phyloP scores from a whole-genome alignment of 2,329 filamentous ascomycete species.

The Pyricularia pennisetigena region DNA sequence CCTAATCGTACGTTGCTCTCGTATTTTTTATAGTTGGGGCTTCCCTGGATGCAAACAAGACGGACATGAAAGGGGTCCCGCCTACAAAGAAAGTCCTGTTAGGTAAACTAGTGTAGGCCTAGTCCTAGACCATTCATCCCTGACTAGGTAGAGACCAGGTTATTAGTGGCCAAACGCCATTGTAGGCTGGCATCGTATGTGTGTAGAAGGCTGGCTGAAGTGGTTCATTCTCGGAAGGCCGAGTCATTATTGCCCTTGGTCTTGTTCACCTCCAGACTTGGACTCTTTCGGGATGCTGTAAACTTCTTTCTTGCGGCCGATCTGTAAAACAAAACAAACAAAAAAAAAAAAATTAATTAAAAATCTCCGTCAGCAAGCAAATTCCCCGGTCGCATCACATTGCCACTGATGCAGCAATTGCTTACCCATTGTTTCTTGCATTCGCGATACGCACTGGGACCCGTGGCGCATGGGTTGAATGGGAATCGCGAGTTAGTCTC shows the following conservation, averaged over 20 bases:
- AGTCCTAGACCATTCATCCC: not conserved
- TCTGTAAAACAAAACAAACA: not conserved
- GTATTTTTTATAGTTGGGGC: not conserved
- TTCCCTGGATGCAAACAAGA: not conserved
- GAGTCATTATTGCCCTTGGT: not conserved
- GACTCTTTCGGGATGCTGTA: not conserved
- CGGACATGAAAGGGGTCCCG: not conserved
- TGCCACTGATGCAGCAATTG: not conserved
- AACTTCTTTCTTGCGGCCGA: not conserved
- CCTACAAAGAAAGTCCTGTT: not conserved
- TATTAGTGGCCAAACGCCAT: not conserved
- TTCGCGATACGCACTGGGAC: slow-evolving; percentile 71
- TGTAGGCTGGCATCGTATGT: not conserved
- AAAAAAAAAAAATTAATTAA: no score
- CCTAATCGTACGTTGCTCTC: not conserved
- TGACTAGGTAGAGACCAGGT: not conserved
- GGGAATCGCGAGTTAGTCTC: not conserved
- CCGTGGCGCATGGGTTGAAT: slow-evolving; percentile 8
- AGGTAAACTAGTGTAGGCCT: not conserved
- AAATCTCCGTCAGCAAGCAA: not conserved
- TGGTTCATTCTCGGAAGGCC: not conserved
- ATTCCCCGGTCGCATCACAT: not conserved
- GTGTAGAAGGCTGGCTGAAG: not conserved
- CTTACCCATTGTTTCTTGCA: slow-evolving; percentile 89
- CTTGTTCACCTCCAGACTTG: not conserved